Evolutionary conservation across 177 flowering plant species (phyloP), one percentile per base, ranked within the genome.

Genomic region (Vitis hybrid): DNA sequence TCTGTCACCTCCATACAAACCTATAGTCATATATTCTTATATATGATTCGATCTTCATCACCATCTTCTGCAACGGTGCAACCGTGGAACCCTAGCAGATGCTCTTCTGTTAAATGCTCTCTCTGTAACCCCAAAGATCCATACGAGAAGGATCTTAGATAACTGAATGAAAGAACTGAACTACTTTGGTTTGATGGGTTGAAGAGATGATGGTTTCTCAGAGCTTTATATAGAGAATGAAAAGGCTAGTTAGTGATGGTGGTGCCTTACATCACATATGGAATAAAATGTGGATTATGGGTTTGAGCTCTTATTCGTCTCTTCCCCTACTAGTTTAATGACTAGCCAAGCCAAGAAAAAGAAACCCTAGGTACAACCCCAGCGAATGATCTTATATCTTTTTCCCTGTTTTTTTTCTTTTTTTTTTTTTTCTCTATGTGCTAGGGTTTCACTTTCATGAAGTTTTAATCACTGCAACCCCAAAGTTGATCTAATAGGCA

Each of bases 1-100:
- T 85, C 90, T 87, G 90, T 87, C 90, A 87, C 81, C 87, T 74
- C 62, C 64, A 54, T 30, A 63, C 32, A 26, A 48, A n/a, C 70
- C 48, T 58, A 17, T 18, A 6, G 51, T 10, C 45, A 40, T 40
- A 40, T 40, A 40, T 7, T 40, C 45, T 40, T 40, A 40, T 5
- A 40, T 40, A 40, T 40, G 45, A 58, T 11, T 32, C 34, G 17
- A 23, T 17, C 23, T 26, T 69, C 65, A 49, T 55, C 30, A 26
- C 26, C 2, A 11, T 51, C 3, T 23, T 14, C 32, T 18, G 60
- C 60, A 19, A 57, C 30, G 5, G 7, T 40, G 45, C 45, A 40
- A 40, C 45, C 45, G 8, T 40, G 45, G 45, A 40, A 40, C 45
- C 45, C 45, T 40, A 40, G 7, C 45, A 4, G 45, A 40, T 40